Percentiles rank a stretch among this genome's conserved stretches.
Evolutionary conservation across 768 basidiomycete genomes (phyloP).

Genomic region (Psilocybe azurescens): DNA sequence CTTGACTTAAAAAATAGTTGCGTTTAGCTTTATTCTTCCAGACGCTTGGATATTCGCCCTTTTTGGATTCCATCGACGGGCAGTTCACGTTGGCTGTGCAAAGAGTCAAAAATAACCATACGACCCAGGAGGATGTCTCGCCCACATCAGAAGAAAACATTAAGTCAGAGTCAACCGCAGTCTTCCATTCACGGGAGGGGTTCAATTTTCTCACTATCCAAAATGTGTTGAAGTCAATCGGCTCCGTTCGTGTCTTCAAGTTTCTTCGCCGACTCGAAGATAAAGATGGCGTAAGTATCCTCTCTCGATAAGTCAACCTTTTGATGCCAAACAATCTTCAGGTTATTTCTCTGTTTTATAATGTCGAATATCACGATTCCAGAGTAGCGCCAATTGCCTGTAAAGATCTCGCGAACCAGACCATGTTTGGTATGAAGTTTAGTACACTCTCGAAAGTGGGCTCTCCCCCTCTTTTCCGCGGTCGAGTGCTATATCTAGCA

Average conservation of each 20-base stretch:
- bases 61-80: conserved; percentile 58
- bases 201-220: conserved; percentile 34
- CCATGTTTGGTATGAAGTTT: conserved; percentile 58
- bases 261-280: conserved; percentile 24
- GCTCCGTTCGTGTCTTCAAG: conserved; percentile 35
- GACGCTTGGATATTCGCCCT: conserved; percentile 59
- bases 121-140: background rate
- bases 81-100: conserved; percentile 55
- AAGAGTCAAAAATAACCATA: conserved; percentile 17
- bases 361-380: conserved; percentile 72
- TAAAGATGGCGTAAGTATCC: conserved; percentile 28
- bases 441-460: conserved; percentile 40
- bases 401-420: conserved; percentile 50
- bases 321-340: background rate
- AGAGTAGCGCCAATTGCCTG: conserved; percentile 60
- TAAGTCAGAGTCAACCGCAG: background rate
- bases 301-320: background rate
- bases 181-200: conserved; percentile 6
- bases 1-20: conserved; percentile 10
- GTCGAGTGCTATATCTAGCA: background rate
- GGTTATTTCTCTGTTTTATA: conserved; percentile 38
- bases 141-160: conserved; percentile 2
- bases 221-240: conserved; percentile 39
- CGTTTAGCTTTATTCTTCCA: conserved; percentile 29
- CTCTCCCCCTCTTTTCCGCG: background rate